Evolutionary conservation across 208 protist species (phyloP).

Genomic region (Leishmania tropica): DNA sequence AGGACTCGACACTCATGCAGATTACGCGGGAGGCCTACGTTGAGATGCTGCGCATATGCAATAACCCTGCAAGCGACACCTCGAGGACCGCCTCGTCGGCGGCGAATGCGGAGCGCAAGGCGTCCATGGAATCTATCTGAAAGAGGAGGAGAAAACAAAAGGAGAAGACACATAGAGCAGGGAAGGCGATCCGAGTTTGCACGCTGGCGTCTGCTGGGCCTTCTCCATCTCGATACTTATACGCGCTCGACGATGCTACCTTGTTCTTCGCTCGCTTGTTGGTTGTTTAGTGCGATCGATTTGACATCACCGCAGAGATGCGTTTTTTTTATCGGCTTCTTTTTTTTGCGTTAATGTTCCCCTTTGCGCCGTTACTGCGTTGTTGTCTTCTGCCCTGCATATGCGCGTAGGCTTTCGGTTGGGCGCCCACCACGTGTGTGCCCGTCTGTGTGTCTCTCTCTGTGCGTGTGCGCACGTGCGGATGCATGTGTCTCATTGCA

Average conservation of each 20-base stretch:
- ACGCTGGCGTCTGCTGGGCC: neutral
- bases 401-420: neutral
- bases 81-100: slow-evolving; percentile 11
- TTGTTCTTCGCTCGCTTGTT: neutral
- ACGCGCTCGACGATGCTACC: neutral
- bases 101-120: slow-evolving; percentile 8
- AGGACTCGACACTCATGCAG: slow-evolving; percentile 84
- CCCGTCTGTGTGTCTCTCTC: neutral
- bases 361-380: neutral
- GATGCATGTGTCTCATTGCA: neutral
- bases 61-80: slow-evolving; percentile 23
- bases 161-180: neutral
- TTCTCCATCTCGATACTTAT: neutral
- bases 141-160: neutral
- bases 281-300: neutral
- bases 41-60: slow-evolving; percentile 59
- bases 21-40: slow-evolving; percentile 72
- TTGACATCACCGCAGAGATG: neutral
- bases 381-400: neutral
- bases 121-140: neutral
- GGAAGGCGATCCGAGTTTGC: neutral
- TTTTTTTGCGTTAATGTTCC: slow-evolving; percentile 11
- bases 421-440: neutral
- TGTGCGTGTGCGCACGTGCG: neutral
- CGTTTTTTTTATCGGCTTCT: neutral